Conservation (phyloP, 768 basidiomycete species). For the Suillus lakei region DNA sequence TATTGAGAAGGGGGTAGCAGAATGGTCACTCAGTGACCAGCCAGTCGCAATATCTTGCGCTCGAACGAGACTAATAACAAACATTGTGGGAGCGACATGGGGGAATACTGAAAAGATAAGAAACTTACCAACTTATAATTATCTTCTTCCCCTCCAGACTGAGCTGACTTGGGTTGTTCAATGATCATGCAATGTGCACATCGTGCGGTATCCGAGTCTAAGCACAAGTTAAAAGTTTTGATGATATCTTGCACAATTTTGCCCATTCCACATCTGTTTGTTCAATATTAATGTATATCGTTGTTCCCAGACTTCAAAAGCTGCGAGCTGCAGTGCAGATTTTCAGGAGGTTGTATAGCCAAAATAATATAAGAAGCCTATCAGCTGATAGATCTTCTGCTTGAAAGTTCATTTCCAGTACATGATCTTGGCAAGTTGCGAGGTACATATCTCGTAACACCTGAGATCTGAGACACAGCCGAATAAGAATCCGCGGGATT, state of each 20-base stretch:
- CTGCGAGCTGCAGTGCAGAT: not conserved
- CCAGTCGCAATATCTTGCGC: not conserved
- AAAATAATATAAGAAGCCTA: not conserved
- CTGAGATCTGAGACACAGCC: too few species aligned
- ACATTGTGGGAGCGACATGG: not conserved
- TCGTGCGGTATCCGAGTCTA: not conserved
- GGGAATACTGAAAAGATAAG: not conserved
- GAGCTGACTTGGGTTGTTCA: not conserved
- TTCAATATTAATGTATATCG: too few species aligned
- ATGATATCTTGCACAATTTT: not conserved
- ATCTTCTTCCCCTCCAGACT: not conserved
- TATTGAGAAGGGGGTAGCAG: not conserved
- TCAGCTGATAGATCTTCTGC: not conserved
- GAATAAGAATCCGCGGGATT: too few species aligned
- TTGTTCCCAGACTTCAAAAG: not conserved
- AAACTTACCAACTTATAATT: not conserved
- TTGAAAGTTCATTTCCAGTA: not conserved
- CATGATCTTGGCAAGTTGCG: too few species aligned
- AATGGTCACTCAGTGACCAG: not conserved
- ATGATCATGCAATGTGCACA: too few species aligned
- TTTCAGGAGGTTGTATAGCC: not conserved
- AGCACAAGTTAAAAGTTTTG: too few species aligned
- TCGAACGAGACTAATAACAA: not conserved
- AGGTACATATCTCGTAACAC: too few species aligned
- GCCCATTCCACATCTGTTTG: not conserved